Percentiles rank a stretch among this genome's conserved stretches.
These are phyloP conservation scores for Metschnikowia lunata DNA, from an alignment of 805 yeast genomes.

Conservation along the genomic window DNA sequence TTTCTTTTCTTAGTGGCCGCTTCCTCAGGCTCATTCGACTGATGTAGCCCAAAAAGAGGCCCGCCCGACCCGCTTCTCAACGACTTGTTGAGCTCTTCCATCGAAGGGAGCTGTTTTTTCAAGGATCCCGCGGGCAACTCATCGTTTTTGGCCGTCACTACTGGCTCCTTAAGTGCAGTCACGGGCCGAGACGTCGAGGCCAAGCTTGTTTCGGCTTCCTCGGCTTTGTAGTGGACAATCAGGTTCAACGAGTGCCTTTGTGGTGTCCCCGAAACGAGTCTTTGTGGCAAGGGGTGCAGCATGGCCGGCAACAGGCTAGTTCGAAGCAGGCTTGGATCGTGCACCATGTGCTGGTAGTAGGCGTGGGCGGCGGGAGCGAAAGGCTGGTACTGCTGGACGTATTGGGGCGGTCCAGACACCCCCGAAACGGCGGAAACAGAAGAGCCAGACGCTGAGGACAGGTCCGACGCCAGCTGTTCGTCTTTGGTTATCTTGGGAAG, in stretches of 20 bases:
- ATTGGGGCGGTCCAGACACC: neutral
- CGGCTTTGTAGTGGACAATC: neutral
- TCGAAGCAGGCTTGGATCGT: slow-evolving; percentile 12
- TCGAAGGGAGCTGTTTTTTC: slow-evolving; percentile 30
- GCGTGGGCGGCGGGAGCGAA: slow-evolving; percentile 10
- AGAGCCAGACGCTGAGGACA: no score
- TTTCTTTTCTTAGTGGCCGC: slow-evolving; percentile 14
- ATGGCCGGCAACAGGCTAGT: slow-evolving; percentile 16
- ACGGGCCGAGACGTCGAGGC: neutral
- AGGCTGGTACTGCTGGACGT: slow-evolving; percentile 18
- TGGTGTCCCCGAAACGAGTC: slow-evolving; percentile 5
- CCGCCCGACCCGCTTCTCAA: slow-evolving; percentile 19
- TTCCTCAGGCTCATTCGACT: slow-evolving; percentile 3
- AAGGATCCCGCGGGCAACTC: neutral
- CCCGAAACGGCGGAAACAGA: no score
- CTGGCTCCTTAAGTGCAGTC: neutral
- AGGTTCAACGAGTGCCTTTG: slow-evolving; percentile 13
- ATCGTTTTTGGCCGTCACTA: neutral
- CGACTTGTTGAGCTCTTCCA: slow-evolving; percentile 33
- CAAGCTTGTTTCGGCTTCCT: neutral
- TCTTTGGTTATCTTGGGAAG: neutral
- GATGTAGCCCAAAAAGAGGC: neutral
- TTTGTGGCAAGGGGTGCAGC: slow-evolving; percentile 12
- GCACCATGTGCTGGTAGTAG: slow-evolving; percentile 14
- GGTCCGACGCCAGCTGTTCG: neutral